phyloP scores from a whole-genome alignment of 257 asterid species.

The Solanum chmielewskii region DNA sequence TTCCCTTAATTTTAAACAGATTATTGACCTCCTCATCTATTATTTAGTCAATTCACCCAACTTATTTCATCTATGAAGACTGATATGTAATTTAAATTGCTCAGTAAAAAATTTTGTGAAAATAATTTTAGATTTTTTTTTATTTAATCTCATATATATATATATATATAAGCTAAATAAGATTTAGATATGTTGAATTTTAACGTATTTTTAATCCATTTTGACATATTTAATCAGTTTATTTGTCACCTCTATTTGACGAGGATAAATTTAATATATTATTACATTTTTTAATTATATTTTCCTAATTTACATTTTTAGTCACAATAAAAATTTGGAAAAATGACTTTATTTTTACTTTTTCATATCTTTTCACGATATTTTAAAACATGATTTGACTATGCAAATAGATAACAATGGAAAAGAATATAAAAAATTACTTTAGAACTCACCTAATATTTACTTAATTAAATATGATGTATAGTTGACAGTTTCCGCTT shows the following conservation, averaged over 20 bases:
- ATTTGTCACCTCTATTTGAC: background rate
- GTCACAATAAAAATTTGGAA: background rate
- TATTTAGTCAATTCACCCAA: background rate
- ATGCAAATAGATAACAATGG: background rate
- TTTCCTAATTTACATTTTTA: background rate
- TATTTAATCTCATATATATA: no score
- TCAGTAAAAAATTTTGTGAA: background rate
- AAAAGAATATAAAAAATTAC: background rate
- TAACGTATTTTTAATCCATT: no score
- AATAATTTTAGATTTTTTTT: background rate
- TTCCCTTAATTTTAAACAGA: background rate
- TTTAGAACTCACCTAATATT: background rate
- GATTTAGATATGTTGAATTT: no score
- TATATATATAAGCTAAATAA: no score
- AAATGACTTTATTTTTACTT: background rate
- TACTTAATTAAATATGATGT: background rate
- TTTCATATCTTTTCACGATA: background rate
- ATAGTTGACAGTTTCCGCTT: background rate
- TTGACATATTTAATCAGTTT: no score
- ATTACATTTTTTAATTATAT: no score
- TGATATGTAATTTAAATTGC: background rate
- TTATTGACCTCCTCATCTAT: background rate
- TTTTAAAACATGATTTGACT: no score
- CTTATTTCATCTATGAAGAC: background rate
- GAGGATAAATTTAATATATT: background rate